These are phyloP conservation scores for Saussurea involucrata DNA, from an alignment of 129 eudicot genomes.

Conservation along the genomic window DNA sequence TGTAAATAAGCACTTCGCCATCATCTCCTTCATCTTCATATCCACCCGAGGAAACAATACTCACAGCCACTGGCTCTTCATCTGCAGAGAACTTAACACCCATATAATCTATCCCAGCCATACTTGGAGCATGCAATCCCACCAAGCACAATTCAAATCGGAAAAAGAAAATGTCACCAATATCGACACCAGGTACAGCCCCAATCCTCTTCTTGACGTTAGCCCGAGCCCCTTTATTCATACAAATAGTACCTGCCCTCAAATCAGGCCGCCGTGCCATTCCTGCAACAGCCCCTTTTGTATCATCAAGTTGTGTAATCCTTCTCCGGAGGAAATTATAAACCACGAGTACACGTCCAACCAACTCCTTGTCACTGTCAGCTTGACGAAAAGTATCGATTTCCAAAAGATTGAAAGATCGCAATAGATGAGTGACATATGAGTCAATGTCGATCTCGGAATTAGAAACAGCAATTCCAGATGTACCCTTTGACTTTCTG, in stretches of 20 bases:
- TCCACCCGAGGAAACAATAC: slow-evolving; percentile 89
- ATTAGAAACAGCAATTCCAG: slow-evolving; percentile 43
- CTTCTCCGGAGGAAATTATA: slow-evolving; percentile 50
- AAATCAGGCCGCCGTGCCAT: slow-evolving; percentile 52
- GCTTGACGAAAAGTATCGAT: slow-evolving; percentile 32
- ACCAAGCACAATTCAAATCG: slow-evolving; percentile 78
- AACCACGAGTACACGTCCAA: slow-evolving; percentile 35
- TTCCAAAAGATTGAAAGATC: slow-evolving; percentile 29
- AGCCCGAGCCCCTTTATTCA: slow-evolving; percentile 58
- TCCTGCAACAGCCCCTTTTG: slow-evolving; percentile 29
- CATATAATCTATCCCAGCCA: slow-evolving; percentile 96
- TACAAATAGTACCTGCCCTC: slow-evolving; percentile 51
- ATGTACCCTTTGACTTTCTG: slow-evolving; percentile 43
- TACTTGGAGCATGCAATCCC: slow-evolving; percentile 82
- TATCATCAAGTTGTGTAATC: slow-evolving; percentile 53
- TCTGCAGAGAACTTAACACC: slow-evolving; percentile 49
- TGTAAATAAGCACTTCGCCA: slow-evolving; percentile 74
- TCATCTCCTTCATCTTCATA: slow-evolving; percentile 89
- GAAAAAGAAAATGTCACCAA: slow-evolving; percentile 92
- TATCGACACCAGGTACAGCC: slow-evolving; percentile 68
- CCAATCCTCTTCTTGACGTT: slow-evolving; percentile 71
- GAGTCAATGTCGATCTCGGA: slow-evolving; percentile 30
- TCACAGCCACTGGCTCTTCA: slow-evolving; percentile 84
- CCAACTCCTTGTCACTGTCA: slow-evolving; percentile 44
- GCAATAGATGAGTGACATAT: slow-evolving; percentile 12